A percentile compares a stretch with the other conserved stretches of the same genome.
Conservation (phyloP, 2,329 filamentous ascomycete genomes). For the Fonsecaea pugnacius region DNA sequence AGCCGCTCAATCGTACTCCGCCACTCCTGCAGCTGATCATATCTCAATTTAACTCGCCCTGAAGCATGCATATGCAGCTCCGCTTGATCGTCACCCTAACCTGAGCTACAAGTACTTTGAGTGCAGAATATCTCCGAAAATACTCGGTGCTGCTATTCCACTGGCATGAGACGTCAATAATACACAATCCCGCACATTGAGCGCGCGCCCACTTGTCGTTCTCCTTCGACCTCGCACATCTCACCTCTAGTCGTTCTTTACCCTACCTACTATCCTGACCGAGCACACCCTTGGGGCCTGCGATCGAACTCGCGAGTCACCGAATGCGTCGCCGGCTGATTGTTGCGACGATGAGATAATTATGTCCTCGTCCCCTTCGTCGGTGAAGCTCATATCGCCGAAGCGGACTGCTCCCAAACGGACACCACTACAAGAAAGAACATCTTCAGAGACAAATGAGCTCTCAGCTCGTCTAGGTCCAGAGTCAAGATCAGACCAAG, state of each 20-base stretch:
- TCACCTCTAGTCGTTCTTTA: conserved; percentile 35
- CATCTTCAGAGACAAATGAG: conserved; percentile 52
- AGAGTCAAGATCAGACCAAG: conserved; percentile 39
- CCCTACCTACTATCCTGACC: conserved; percentile 12
- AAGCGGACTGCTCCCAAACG: conserved; percentile 48
- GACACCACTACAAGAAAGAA: conserved; percentile 53
- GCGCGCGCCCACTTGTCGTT: conserved; percentile 1
- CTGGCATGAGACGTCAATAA: conserved; percentile 14
- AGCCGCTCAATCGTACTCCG: conserved; percentile 24
- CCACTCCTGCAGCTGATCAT: conserved; percentile 23
- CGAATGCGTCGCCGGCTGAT: conserved; percentile 11
- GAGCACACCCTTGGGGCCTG: not conserved
- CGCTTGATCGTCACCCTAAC: conserved; percentile 23
- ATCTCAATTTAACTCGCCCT: conserved; percentile 37
- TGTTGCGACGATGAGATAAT: conserved; percentile 31
- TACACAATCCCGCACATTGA: conserved; percentile 5
- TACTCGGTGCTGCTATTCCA: conserved; percentile 16
- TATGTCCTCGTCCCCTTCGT: conserved; percentile 36
- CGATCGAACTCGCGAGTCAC: conserved; percentile 7
- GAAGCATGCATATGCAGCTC: conserved; percentile 37
- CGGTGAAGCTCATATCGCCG: conserved; percentile 36
- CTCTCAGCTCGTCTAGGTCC: conserved; percentile 45
- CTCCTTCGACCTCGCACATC: conserved; percentile 13
- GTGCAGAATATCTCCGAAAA: conserved; percentile 5
- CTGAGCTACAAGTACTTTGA: conserved; percentile 8